Evolutionary conservation across 306 rosid genomes (phyloP).

Genomic region (Medicago truncatula): DNA sequence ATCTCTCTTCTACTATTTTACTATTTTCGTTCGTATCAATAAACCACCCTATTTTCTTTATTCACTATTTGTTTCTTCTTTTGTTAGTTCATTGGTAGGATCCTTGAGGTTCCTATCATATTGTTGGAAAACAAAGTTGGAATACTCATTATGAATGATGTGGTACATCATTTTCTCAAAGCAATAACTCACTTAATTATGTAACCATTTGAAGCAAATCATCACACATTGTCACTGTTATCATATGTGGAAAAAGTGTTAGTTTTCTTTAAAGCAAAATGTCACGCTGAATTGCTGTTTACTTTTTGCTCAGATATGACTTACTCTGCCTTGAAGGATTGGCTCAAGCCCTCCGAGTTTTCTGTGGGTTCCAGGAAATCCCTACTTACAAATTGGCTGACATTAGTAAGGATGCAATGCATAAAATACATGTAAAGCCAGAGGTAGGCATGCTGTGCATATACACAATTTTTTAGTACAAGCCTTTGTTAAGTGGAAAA

Average conservation of each 20-base stretch:
- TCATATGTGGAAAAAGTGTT: not conserved
- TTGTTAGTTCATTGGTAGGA: too few relatives aligned
- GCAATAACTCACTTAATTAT: not conserved
- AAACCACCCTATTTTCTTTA: too few relatives aligned
- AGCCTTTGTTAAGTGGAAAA: conserved; percentile 22
- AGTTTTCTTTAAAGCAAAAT: not conserved
- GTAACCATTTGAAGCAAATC: not conserved
- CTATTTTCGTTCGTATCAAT: too few relatives aligned
- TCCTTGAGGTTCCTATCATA: too few relatives aligned
- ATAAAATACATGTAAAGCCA: conserved; percentile 83
- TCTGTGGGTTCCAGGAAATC: conserved; percentile 59
- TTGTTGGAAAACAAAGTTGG: not conserved
- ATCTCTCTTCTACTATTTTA: too few relatives aligned
- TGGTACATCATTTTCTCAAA: not conserved
- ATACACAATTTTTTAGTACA: not conserved
- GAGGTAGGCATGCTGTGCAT: conserved; percentile 60
- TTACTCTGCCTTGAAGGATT: conserved; percentile 94
- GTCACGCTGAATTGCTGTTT: conserved; percentile 26
- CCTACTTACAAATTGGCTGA: conserved; percentile 68
- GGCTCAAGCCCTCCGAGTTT: conserved; percentile 81
- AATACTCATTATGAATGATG: not conserved
- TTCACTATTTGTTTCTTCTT: too few relatives aligned
- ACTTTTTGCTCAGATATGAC: conserved; percentile 68
- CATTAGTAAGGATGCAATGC: conserved; percentile 63
- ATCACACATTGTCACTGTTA: not conserved